These are phyloP conservation scores for Septoria linicola DNA, from an alignment of 2,329 filamentous ascomycete species.

Conservation along the genomic window DNA sequence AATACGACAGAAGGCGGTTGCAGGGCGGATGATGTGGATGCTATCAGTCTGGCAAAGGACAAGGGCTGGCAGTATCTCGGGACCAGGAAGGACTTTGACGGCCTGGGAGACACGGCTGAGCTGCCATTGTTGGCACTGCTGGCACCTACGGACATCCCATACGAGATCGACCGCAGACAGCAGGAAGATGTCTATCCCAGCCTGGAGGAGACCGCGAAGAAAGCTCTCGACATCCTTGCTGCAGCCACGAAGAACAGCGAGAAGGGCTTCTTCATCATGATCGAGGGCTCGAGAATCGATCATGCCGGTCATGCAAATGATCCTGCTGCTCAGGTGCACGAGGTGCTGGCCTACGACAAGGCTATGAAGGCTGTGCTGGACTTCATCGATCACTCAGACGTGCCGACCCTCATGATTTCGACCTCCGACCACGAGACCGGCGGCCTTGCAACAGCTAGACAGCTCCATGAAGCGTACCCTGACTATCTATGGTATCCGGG, in stretches of 20 bases:
- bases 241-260: constrained; percentile 80
- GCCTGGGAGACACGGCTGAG: constrained; percentile 67
- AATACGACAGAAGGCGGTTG: constrained; percentile 81
- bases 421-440: constrained; percentile 98
- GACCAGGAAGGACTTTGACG: constrained; percentile 68
- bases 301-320: constrained; percentile 73
- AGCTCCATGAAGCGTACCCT: constrained; percentile 62
- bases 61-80: constrained; percentile 80
- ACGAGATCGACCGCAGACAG: constrained; percentile 83
- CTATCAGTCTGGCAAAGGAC: constrained; percentile 69
- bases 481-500: constrained; percentile 78
- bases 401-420: constrained; percentile 76
- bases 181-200: constrained; percentile 81
- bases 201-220: constrained; percentile 84
- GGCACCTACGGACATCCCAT: constrained; percentile 79
- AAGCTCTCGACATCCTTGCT: constrained; percentile 75
- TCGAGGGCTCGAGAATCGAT: constrained; percentile 93
- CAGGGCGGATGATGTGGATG: constrained; percentile 72
- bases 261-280: constrained; percentile 97
- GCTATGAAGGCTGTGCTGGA: constrained; percentile 80
- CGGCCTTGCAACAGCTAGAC: constrained; percentile 77
- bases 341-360: constrained; percentile 92
- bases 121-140: constrained; percentile 85
- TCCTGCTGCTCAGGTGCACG: constrained; percentile 61
- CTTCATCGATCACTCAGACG: constrained; percentile 72